These are phyloP conservation scores for Rhamnella rubrinervis DNA, from an alignment of 331 rosid species.

Conservation along the genomic window DNA sequence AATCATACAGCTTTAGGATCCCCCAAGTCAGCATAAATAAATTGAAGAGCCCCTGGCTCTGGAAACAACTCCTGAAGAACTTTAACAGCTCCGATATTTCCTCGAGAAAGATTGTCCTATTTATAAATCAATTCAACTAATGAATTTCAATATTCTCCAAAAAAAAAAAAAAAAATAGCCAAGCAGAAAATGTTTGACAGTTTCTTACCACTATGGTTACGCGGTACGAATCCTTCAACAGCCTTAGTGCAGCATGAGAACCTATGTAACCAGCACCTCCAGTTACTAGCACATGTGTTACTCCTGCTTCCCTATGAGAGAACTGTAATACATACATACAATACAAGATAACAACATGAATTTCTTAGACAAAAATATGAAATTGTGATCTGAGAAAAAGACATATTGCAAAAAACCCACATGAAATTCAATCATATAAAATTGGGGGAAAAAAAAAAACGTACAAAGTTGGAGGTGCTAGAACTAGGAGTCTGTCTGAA, in stretches of 20 bases:
- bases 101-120: constrained; percentile 49
- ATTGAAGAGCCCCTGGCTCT: constrained; percentile 43
- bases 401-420: background rate
- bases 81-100: constrained; percentile 44
- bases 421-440: background rate
- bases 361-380: background rate
- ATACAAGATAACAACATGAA: background rate
- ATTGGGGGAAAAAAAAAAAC: background rate
- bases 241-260: constrained; percentile 51
- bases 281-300: constrained; percentile 50
- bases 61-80: constrained; percentile 40
- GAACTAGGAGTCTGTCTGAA: constrained; percentile 30
- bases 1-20: constrained; percentile 44
- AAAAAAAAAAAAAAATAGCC: background rate
- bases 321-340: constrained; percentile 26
- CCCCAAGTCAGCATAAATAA: constrained; percentile 47
- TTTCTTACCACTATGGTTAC: constrained; percentile 46
- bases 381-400: background rate
- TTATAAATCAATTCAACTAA: background rate
- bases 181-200: background rate
- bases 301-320: constrained; percentile 26
- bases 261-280: constrained; percentile 60
- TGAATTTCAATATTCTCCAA: background rate
- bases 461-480: constrained; percentile 35
- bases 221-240: constrained; percentile 45